Conservation (phyloP, 2,329 filamentous ascomycete species). For the Geosmithia morbida region DNA sequence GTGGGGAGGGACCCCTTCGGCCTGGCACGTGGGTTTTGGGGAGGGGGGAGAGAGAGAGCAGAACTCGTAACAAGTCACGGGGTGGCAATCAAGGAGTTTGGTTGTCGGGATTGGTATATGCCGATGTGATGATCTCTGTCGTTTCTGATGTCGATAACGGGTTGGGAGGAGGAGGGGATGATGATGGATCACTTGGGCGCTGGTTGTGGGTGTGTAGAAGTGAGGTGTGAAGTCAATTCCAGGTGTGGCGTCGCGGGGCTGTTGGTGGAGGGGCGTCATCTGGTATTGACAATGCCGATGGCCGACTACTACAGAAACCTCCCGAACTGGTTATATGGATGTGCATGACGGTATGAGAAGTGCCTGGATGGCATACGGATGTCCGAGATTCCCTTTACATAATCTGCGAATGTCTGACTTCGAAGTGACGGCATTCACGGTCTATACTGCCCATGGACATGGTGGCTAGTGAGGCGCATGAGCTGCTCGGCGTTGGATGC, state of each 20-base stretch:
- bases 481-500: no score
- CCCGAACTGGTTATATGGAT: neutral
- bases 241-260: neutral
- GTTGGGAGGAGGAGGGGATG: neutral
- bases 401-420: no score
- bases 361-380: no score
- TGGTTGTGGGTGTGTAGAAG: neutral
- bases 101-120: neutral
- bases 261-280: neutral
- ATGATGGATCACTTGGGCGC: neutral
- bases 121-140: neutral
- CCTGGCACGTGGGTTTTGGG: neutral
- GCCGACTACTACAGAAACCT: neutral
- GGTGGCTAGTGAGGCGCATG: no score
- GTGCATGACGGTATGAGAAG: neutral
- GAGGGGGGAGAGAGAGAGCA: neutral
- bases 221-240: neutral
- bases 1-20: slow-evolving; percentile 5
- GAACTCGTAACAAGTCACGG: no score
- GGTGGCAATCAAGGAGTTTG: neutral
- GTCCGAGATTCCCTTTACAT: no score
- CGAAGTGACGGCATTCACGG: no score
- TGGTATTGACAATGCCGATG: neutral
- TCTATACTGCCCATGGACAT: no score
- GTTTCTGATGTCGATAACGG: neutral